Evolutionary conservation across 768 basidiomycete species (phyloP).

Genomic region (Auricularia sp.): DNA sequence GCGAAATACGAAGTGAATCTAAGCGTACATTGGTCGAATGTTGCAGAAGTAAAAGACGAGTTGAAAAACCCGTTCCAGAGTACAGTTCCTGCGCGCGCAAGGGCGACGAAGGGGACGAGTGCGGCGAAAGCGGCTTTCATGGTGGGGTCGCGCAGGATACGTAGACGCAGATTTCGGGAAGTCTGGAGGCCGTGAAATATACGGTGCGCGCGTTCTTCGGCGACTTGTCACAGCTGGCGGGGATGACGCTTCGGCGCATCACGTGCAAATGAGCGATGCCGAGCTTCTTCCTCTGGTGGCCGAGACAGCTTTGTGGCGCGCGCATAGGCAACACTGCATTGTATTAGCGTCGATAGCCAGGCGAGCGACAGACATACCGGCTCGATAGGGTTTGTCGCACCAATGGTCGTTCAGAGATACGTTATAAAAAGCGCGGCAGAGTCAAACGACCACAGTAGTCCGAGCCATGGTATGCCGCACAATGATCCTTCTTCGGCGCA

Average conservation of each 20-base stretch:
- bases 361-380: too few species aligned
- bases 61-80: constrained; percentile 51
- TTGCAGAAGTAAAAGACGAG: constrained; percentile 31
- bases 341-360: too few species aligned
- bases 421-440: too few species aligned
- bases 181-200: neutral
- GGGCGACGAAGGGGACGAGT: constrained; percentile 15
- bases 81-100: constrained; percentile 38
- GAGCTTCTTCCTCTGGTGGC: neutral
- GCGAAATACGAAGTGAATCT: neutral
- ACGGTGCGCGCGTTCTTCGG: neutral
- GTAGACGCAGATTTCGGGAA: neutral
- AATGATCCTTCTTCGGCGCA: too few species aligned
- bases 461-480: too few species aligned
- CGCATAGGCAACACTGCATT: too few species aligned
- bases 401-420: too few species aligned
- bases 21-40: constrained; percentile 44
- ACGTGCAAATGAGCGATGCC: neutral
- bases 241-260: neutral
- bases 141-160: neutral
- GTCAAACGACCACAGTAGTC: too few species aligned
- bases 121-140: constrained; percentile 15
- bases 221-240: neutral
- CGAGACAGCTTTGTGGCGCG: too few species aligned
- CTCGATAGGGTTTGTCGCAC: too few species aligned